Evolutionary conservation across 2,329 filamentous ascomycete genomes (phyloP).

Genomic region (Diaporthe nobilis): DNA sequence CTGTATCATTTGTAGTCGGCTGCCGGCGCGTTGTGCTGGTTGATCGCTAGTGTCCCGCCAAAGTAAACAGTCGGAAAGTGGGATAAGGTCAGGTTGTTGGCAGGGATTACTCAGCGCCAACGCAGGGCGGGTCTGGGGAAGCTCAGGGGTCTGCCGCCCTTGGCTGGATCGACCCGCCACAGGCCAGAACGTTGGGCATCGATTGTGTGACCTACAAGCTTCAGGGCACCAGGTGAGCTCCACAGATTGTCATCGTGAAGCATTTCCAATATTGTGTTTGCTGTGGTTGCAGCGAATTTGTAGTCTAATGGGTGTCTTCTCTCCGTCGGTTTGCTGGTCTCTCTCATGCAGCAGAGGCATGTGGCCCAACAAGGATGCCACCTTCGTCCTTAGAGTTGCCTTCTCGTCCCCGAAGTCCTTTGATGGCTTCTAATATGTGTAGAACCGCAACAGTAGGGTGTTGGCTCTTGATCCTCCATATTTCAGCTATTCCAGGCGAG

Average conservation of each 20-base stretch:
- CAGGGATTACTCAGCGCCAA: conserved; percentile 22
- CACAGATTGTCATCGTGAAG: neutral
- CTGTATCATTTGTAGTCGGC: neutral
- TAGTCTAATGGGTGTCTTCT: neutral
- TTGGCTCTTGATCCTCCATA: too few relatives aligned
- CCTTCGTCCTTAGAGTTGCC: neutral
- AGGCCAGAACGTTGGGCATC: neutral
- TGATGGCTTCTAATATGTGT: too few relatives aligned
- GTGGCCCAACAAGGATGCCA: neutral
- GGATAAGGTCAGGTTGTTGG: conserved; percentile 12
- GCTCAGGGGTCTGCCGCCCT: conserved; percentile 22
- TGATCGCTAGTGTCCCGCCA: neutral
- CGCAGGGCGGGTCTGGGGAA: conserved; percentile 32
- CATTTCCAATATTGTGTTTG: too few relatives aligned
- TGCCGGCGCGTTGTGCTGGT: neutral
- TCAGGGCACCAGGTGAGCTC: neutral
- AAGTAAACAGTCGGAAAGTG: conserved; percentile 20
- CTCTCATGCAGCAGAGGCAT: neutral
- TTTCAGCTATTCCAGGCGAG: too few relatives aligned
- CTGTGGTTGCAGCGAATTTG: neutral
- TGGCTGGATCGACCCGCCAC: neutral
- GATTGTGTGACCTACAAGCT: neutral
- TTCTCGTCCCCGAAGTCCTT: too few relatives aligned
- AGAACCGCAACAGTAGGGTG: too few relatives aligned
- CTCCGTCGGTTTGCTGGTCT: neutral